Base-by-base conservation (phyloP, 768 basidiomycete genomes). In the Mrakia hoshinonis region DNA sequence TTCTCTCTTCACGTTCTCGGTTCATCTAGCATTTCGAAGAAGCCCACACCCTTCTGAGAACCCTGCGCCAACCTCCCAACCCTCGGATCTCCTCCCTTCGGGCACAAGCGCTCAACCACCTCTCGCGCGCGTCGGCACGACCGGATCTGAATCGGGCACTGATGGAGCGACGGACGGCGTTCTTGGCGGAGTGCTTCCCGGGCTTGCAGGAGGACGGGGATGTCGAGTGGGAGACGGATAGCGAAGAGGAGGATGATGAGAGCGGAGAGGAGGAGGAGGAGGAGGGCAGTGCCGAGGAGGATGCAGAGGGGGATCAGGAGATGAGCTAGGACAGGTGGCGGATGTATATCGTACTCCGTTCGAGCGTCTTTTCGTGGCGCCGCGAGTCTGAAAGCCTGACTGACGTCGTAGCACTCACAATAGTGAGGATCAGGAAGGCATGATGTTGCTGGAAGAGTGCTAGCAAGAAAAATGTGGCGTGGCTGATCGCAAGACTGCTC, bases 141-240 rank as follows among this genome's bases (percentile, higher is more conserved):
- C 36, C 58, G 12, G 58, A 61, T 38, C 22, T 61, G 34, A 38
- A 61, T 9, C 58, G 34, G 1, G 58, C 58, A 31, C 34, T 61
- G 29, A 61, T 36, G 58, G 36, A 36, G 4, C 36, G 58, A 22
- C 3, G 58, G 20, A n/a, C 36, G 4, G 58, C 31, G 4, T 61
- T 31, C 31, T n/a, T 61, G 18, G 36, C 31, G 18, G 12, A 11
- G 5, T 61, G 58, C 20, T 61, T 61, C 22, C 58, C 58, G 2
- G 34, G 34, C 22, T 10, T 61, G 58, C 31, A 61, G 18, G 58
- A 61, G 20, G 58, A 38, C 22, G 43, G 43, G 15, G 58, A 61
- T 34, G 58, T 61, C 1, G 58, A 61, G 36, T 61, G 58, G 58
- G 58, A 61, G 36, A 36, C 31, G 31, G 58, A 61, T 31, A 61